phyloP scores from a whole-genome alignment of 2,329 filamentous ascomycete genomes.

The Fusarium sp. region DNA sequence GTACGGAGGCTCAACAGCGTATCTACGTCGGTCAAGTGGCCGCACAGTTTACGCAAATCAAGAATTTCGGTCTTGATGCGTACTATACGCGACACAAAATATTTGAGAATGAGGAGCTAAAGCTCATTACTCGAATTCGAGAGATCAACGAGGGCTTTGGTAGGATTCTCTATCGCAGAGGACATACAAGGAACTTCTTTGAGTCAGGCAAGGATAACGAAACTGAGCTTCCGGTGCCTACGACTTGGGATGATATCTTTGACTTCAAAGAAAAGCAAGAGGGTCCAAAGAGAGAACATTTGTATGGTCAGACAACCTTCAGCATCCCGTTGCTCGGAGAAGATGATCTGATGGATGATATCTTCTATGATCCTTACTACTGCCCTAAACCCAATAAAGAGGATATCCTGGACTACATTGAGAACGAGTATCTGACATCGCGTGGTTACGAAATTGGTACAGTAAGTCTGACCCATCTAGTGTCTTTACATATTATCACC shows the following conservation, averaged over 20 bases:
- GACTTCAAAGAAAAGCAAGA: too few species aligned
- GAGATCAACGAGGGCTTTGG: slow-evolving; percentile 58
- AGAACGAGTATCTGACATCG: slow-evolving; percentile 55
- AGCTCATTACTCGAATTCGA: slow-evolving; percentile 58
- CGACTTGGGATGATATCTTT: too few species aligned
- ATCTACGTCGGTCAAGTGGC: slow-evolving; percentile 56
- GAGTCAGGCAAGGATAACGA: not conserved
- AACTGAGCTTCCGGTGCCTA: too few species aligned
- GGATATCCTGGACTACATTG: slow-evolving; percentile 58
- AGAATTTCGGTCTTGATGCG: slow-evolving; percentile 53
- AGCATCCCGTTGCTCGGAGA: slow-evolving; percentile 28
- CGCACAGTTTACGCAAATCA: slow-evolving; percentile 49
- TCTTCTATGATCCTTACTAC: slow-evolving; percentile 45
- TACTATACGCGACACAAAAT: slow-evolving; percentile 55
- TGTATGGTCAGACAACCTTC: too few species aligned
- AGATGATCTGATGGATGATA: slow-evolving; percentile 43
- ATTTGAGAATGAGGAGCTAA: slow-evolving; percentile 51
- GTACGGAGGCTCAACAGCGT: slow-evolving; percentile 52
- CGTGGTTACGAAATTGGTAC: slow-evolving; percentile 71
- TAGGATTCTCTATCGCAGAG: slow-evolving; percentile 45
- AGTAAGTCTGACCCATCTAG: too few species aligned
- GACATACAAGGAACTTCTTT: slow-evolving; percentile 34
- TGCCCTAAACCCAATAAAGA: slow-evolving; percentile 27
- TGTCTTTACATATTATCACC: too few species aligned
- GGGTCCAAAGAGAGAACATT: too few species aligned